Base-by-base conservation (phyloP, 331 rosid genomes). In the Pyrus hybrid region DNA sequence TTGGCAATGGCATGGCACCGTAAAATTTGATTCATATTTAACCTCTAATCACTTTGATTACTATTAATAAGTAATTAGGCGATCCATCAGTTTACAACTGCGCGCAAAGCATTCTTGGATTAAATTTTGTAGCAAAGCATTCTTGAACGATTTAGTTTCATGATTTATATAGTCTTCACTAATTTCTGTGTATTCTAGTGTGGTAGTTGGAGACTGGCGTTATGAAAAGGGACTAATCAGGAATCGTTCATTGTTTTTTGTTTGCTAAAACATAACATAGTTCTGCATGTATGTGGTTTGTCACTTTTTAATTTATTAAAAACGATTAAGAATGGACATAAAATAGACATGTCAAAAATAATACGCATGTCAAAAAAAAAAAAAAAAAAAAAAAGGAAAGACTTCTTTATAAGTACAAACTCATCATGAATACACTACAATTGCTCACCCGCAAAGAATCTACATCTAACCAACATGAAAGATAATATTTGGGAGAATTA, bases 31-130 rank as follows among this genome's bases (percentile, higher is more conserved):
- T 29, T 61, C 64, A 23, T 60, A 18, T 72, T 43, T 37, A 58
- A 72, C 76, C 16, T 23, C 25, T 72, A 72, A 23, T 72, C 23
- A 20, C 57, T 58, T 41, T 11, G 21, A 21, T 35, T 23, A 32
- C 35, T 32, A 5, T 32, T 32, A 6, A 32, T 32, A 32, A 32
- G 63, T 10, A 57, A 11, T 65, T 33, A 71, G 32, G 61, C 70
- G n/a, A 41, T 23, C 66, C 57, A 18, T 76, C 41, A 7, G n/a
- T 66, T 25, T 29, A 29, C 67, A 20, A 53, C 21, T 61, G 72
- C 60, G 85, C 62, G 79, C 64, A 37, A 70, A 54, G 53, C 67
- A 70, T 70, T 61, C 76, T 37, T 23, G 11, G 1, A 29, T 70
- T 60, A 47, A 13, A 67, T 33, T 5, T 66, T 21, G 63, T 11